Conservation (phyloP, 2,329 filamentous ascomycete species). For the Aspergillus terreus region DNA sequence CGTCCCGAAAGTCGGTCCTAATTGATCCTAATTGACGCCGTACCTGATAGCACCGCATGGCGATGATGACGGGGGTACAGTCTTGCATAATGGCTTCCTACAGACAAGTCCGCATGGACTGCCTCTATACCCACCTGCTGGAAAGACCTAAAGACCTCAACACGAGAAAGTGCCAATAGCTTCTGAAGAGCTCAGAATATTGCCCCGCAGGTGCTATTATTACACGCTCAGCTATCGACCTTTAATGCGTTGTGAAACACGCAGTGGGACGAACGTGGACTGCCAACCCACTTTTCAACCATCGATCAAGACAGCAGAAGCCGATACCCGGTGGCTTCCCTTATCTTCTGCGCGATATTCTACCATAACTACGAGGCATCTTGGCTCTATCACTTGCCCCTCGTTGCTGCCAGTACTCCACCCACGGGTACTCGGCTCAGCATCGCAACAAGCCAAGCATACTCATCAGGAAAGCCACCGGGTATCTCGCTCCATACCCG, state of each 20-base stretch:
- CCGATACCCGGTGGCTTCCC: constrained; percentile 3
- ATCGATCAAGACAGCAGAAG: not conserved
- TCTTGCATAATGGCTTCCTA: not conserved
- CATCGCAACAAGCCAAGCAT: not conserved
- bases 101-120: not conserved
- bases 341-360: not conserved
- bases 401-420: not conserved
- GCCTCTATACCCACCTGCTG: not conserved
- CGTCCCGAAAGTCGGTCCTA: not conserved
- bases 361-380: not conserved
- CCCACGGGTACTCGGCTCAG: constrained; percentile 8
- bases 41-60: not conserved
- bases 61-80: not conserved
- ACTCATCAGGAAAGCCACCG: not conserved
- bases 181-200: not conserved
- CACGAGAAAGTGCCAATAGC: not conserved
- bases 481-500: not conserved
- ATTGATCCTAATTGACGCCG: not conserved
- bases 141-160: not conserved
- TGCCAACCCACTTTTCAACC: not conserved
- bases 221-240: not conserved
- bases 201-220: constrained; percentile 1
- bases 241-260: constrained; percentile 5
- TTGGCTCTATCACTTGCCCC: not conserved
- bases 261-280: not conserved